Base-by-base conservation (phyloP, 1,139 yeast species). In the Tardiomyces blankii region DNA sequence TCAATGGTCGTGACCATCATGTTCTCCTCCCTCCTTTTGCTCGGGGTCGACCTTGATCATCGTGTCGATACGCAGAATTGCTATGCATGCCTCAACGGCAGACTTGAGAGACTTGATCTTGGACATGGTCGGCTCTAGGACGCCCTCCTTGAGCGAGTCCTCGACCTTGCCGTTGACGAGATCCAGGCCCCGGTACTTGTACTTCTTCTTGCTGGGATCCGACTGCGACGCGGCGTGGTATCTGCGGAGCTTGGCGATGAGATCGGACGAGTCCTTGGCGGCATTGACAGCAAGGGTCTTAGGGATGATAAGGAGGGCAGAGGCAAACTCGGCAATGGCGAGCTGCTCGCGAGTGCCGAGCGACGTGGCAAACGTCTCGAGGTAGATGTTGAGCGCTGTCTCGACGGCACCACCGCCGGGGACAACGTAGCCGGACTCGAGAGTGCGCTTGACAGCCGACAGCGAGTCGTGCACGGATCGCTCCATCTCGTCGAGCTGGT, bases 361-460 rank as follows among this genome's bases (percentile, higher is more conserved):
- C 1, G 97, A 88, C 9, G 98, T 91, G 41, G 98, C 98, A 66
- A 93, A 91, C 65, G 87, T 91, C 67, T 93, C 98, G 63, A 93
- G 74, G 65, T 87, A 93, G 49, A 93, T 88, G 69, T 88, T 89
- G 58, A 93, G 75, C 11, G 98, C 96, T 42, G 96, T 75, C 69
- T 93, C 99, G 42, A 91, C 98, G 19, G 97, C 96, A 52, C 99
- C 99, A 53, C 98, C 99, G 48, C 99, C 99, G 42, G 98, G 97
- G 9, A 93, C 98, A 48, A 93, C 93, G 54, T 77, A 69, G 14
- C 97, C 97, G 60, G 93, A 80, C 68, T 93, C 99, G 56, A 93
- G 76, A 16, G 98, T 88, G 64, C 98, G 81, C 71, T 93, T 93
- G 42, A 93, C 96, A 38, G 91, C 98, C 42, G 89, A 82, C 56